Evolutionary conservation across 1,139 yeast genomes (phyloP), one percentile per base, ranked within the genome.

Genomic region (Zygosaccharomyces pseudobailii): DNA sequence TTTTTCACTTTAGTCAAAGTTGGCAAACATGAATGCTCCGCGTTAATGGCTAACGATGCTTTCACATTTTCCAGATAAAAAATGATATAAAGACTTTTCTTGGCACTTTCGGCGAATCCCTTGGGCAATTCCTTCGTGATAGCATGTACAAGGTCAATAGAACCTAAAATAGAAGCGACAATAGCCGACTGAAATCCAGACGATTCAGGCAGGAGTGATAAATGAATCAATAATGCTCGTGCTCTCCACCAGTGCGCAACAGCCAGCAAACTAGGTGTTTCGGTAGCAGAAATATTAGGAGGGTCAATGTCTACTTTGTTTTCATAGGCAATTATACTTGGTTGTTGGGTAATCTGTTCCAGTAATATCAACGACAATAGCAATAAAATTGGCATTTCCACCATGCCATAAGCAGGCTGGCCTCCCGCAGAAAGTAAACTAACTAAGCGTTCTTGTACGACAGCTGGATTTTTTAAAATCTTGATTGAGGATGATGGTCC

Each of bases 181-280:
- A 68, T 58, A 2, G 66, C 57, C n/a, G 71, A 65, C 33, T 67
- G 70, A 20, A 64, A 61, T 7, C 74, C 73, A 0, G 84, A 75
- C 17, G 80, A 75, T 55, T 85, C 90, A 1, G 80, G 74, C 36
- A 81, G 68, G 13, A 84, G 63, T 0, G 88, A 78, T 45, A 75
- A 68, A 51, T 83, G 89, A 0, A 78, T 75, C 58, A 82, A 81
- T 36, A 84, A 65, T 3, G 81, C 78, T 65, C 94, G 75, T 5
- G 82, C 69, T 62, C 85, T 75, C 92, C 92, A 85, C 90, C 92
- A 85, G 43, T 70, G 70, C 3, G 75, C 66, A 2, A 82, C 70
- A 1, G 84, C 84, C 9, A 57, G 53, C 1, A 75, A 54, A 9
- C 58, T 49, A n/a, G 56, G 40, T 4, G 49, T 61, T 36, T 44